Evolutionary conservation across 352 stramenopile genomes (phyloP).

Genomic region (Thraustochytrium sp.): DNA sequence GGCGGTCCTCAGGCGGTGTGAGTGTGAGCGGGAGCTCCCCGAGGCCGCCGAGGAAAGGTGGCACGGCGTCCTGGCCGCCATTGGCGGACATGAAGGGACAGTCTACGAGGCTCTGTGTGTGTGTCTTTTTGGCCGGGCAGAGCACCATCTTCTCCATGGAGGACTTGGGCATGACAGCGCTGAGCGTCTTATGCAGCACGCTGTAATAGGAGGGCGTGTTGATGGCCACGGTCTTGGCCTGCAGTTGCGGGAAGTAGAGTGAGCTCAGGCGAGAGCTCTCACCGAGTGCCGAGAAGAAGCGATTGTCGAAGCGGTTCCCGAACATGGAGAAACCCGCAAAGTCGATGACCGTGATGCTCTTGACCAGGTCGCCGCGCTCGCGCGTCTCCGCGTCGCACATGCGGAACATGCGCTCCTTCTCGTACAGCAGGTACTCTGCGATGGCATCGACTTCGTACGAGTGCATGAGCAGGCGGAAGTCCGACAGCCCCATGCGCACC

Average conservation of each 20-base stretch:
- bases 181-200: conserved; percentile 36
- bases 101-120: not conserved
- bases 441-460: conserved; percentile 2
- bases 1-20: not conserved
- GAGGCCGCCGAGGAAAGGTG: conserved; percentile 33
- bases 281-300: conserved; percentile 41
- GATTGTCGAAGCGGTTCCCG: conserved; percentile 26
- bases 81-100: conserved; percentile 34
- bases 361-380: not conserved
- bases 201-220: conserved; percentile 44
- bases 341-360: conserved; percentile 40
- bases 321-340: conserved; percentile 45
- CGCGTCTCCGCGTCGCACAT: conserved; percentile 30
- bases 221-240: conserved; percentile 39
- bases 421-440: conserved; percentile 30
- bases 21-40: not conserved
- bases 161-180: conserved; percentile 35
- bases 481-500: conserved; percentile 24
- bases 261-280: conserved; percentile 33
- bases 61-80: not conserved
- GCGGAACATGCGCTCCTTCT: conserved; percentile 38
- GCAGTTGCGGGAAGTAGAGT: conserved; percentile 34
- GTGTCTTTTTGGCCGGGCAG: conserved; percentile 35
- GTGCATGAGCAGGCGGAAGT: conserved; percentile 36
- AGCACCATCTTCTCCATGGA: conserved; percentile 46